Evolutionary conservation across 176 grass and related monocot genomes (phyloP).

Genomic region (Chrysopogon serrulatus): DNA sequence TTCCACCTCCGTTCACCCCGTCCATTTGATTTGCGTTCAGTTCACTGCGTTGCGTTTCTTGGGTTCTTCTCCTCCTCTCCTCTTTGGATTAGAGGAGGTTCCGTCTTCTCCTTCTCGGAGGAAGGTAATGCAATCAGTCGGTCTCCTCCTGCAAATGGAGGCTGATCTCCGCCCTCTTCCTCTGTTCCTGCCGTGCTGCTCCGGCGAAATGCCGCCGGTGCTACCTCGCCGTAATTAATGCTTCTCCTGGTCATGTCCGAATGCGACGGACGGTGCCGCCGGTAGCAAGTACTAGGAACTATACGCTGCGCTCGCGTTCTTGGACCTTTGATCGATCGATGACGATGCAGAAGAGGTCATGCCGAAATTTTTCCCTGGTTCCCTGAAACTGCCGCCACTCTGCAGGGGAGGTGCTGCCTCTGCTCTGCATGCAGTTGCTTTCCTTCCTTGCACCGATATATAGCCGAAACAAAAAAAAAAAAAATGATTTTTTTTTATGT

Average conservation of each 20-base stretch:
- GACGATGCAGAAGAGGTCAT: constrained; percentile 19
- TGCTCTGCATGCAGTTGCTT: background rate
- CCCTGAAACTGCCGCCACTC: background rate
- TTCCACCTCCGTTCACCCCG: constrained; percentile 43
- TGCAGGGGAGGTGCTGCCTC: constrained; percentile 22
- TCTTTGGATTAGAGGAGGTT: background rate
- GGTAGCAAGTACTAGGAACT: background rate
- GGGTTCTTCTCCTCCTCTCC: background rate
- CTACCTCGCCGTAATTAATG: background rate
- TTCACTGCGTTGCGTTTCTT: background rate
- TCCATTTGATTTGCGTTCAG: constrained; percentile 40
- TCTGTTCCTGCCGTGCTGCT: background rate
- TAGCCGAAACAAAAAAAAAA: background rate
- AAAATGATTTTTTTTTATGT: background rate
- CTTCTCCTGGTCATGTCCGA: background rate
- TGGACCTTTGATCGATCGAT: background rate
- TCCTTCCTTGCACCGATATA: background rate
- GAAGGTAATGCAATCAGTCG: constrained; percentile 13
- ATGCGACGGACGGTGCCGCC: background rate
- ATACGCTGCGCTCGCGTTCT: background rate
- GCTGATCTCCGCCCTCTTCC: background rate
- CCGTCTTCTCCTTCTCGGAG: background rate
- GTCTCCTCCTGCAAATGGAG: constrained; percentile 2
- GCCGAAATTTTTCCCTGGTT: background rate
- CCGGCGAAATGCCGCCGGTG: background rate